Evolutionary conservation across 495 filamentous ascomycete genomes (phyloP).

Genomic region (Alectoria sarmentosa): DNA sequence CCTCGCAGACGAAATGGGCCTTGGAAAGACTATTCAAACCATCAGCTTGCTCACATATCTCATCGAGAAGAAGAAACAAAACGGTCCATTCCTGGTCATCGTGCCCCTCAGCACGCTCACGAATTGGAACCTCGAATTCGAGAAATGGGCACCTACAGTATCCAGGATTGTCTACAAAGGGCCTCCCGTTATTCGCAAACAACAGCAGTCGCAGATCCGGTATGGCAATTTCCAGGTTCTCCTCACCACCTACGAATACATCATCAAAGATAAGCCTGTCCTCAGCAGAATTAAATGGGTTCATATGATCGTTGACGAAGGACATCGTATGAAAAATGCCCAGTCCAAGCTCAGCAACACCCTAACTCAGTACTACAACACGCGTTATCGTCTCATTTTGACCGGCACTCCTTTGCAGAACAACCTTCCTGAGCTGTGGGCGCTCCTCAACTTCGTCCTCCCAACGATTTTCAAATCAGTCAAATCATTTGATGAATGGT

Average conservation of each 20-base stretch:
- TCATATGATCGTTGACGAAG: slow-evolving; percentile 99
- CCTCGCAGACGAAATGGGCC: slow-evolving; percentile 97
- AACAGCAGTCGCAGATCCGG: slow-evolving; percentile 87
- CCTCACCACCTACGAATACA: slow-evolving; percentile 97
- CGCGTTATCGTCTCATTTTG: slow-evolving; percentile 90
- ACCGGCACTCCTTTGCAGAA: slow-evolving; percentile 97
- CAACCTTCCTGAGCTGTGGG: slow-evolving; percentile 93
- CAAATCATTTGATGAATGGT: slow-evolving; percentile 99
- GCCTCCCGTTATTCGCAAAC: slow-evolving; percentile 79
- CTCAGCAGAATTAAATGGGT: slow-evolving; percentile 97
- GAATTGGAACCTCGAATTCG: slow-evolving; percentile 98
- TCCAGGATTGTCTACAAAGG: slow-evolving; percentile 92
- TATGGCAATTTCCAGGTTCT: slow-evolving; percentile 94
- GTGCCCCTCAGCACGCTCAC: slow-evolving; percentile 94
- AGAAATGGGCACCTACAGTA: slow-evolving; percentile 94
- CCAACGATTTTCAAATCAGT: slow-evolving; percentile 99
- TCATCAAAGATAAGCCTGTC: slow-evolving; percentile 95
- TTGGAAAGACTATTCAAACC: slow-evolving; percentile 98
- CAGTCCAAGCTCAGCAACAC: slow-evolving; percentile 94
- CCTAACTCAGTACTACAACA: slow-evolving; percentile 88
- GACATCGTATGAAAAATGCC: slow-evolving; percentile 99
- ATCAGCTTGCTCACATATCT: slow-evolving; percentile 96
- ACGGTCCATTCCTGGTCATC: slow-evolving; percentile 91
- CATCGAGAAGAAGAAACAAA: slow-evolving; percentile 90
- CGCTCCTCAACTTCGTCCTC: slow-evolving; percentile 94